phyloP scores from a whole-genome alignment of 805 yeast species.

The Blastobotrys parvus region DNA sequence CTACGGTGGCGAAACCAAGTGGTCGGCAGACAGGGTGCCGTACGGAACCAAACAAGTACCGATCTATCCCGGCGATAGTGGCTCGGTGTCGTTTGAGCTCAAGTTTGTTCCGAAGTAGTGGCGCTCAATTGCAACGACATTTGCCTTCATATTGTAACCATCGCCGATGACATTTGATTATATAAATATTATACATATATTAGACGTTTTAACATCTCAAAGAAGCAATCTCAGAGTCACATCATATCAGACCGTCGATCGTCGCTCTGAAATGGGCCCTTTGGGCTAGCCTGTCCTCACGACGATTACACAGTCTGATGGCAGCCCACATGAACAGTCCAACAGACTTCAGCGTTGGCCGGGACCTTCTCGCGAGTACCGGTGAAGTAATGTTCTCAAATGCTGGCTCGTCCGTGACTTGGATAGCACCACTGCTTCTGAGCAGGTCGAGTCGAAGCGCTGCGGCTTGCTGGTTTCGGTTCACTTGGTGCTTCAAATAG shows the following conservation, averaged over 20 bases:
- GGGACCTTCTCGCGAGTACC: too few relatives aligned
- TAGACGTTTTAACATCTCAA: too few relatives aligned
- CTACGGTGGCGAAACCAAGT: constrained; percentile 52
- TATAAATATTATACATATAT: too few relatives aligned
- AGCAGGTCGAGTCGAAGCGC: constrained; percentile 5
- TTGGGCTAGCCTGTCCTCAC: background rate
- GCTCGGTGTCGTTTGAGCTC: constrained; percentile 1
- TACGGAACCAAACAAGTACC: constrained; percentile 39
- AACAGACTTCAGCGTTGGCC: background rate
- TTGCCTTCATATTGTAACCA: too few relatives aligned
- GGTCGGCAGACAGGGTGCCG: constrained; percentile 50
- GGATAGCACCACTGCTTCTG: background rate
- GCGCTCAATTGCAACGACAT: too few relatives aligned
- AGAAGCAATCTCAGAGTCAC: too few relatives aligned
- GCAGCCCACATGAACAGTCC: background rate
- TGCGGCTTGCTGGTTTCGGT: constrained; percentile 4
- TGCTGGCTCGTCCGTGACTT: background rate
- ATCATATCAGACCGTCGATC: too few relatives aligned
- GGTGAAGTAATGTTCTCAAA: background rate
- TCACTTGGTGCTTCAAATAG: constrained; percentile 5
- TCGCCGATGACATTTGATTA: too few relatives aligned
- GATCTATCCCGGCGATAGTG: constrained; percentile 38
- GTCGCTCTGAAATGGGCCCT: background rate
- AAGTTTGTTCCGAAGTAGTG: background rate
- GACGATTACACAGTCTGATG: background rate